phyloP scores from a whole-genome alignment of 116 monocot species.

The Trichopus zeylanicus region DNA sequence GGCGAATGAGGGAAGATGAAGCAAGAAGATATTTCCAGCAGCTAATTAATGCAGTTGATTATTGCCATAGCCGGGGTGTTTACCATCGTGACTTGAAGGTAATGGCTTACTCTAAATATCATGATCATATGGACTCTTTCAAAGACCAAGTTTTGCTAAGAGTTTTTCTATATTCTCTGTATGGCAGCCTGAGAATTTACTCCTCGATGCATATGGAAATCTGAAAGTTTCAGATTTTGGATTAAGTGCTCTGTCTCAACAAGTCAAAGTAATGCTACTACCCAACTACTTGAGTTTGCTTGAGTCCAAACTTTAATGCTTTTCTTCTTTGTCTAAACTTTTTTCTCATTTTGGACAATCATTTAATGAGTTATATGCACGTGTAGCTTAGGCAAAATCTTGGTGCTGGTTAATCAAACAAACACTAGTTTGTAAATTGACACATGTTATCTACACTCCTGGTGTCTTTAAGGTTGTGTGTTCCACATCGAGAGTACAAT shows the following conservation, averaged over 20 bases:
- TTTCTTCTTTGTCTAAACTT: too few species aligned
- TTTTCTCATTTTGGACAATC: too few species aligned
- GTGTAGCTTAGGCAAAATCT: too few species aligned
- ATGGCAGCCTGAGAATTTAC: conserved; percentile 80
- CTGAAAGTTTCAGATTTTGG: conserved; percentile 93
- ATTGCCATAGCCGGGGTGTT: conserved; percentile 87
- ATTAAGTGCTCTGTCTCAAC: conserved; percentile 74
- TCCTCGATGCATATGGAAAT: conserved; percentile 60
- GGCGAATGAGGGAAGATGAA: conserved; percentile 73
- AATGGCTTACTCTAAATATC: background rate
- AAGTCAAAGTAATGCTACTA: conserved; percentile 64
- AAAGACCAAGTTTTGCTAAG: too few species aligned
- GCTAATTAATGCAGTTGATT: conserved; percentile 90
- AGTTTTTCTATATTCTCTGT: background rate
- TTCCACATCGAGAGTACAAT: too few species aligned
- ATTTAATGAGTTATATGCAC: too few species aligned
- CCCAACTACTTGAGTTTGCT: background rate
- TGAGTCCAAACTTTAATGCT: background rate
- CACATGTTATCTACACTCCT: too few species aligned
- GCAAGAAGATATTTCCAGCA: conserved; percentile 81
- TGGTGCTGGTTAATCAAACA: too few species aligned
- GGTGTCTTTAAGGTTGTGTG: too few species aligned
- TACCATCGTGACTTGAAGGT: conserved; percentile 83
- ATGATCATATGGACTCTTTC: background rate
- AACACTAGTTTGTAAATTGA: too few species aligned